A percentile compares a stretch with the other conserved stretches of the same genome.
These are phyloP conservation scores for Fusarium sp. DNA, from an alignment of 2,329 filamentous ascomycete genomes.

Conservation along the genomic window DNA sequence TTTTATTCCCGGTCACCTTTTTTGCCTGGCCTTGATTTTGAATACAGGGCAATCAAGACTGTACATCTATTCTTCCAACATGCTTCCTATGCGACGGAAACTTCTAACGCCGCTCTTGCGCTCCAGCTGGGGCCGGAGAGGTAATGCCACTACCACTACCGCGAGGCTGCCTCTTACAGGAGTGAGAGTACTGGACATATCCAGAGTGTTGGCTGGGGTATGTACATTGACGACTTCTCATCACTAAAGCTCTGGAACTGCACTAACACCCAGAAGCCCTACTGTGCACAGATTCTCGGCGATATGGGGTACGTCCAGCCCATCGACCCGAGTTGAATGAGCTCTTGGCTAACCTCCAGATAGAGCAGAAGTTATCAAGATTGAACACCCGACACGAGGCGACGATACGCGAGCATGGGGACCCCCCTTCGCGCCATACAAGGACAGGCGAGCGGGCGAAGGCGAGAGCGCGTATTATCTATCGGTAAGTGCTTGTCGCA, in stretches of 20 bases:
- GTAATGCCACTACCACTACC: no score
- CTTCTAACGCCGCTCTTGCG: no score
- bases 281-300: slow-evolving; percentile 94
- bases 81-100: not conserved
- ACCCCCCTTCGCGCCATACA: slow-evolving; percentile 86
- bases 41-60: no score
- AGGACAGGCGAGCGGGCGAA: slow-evolving; percentile 62
- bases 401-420: slow-evolving; percentile 97
- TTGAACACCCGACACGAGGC: slow-evolving; percentile 88
- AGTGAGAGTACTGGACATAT: slow-evolving; percentile 1
- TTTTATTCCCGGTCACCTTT: no score
- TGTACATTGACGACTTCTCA: slow-evolving; percentile 47
- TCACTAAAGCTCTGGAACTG: not conserved
- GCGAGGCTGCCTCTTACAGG: not conserved
- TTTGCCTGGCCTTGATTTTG: no score
- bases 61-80: not conserved
- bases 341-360: not conserved
- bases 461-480: slow-evolving; percentile 96
- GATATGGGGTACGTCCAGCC: slow-evolving; percentile 79
- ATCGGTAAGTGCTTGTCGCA: slow-evolving; percentile 61
- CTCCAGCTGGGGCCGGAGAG: no score
- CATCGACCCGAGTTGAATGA: not conserved
- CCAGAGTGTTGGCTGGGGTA: slow-evolving; percentile 83
- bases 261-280: slow-evolving; percentile 68
- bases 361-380: slow-evolving; percentile 94